phyloP scores from a whole-genome alignment of 108 stramenopile genomes.

The Cyclotella sp. region DNA sequence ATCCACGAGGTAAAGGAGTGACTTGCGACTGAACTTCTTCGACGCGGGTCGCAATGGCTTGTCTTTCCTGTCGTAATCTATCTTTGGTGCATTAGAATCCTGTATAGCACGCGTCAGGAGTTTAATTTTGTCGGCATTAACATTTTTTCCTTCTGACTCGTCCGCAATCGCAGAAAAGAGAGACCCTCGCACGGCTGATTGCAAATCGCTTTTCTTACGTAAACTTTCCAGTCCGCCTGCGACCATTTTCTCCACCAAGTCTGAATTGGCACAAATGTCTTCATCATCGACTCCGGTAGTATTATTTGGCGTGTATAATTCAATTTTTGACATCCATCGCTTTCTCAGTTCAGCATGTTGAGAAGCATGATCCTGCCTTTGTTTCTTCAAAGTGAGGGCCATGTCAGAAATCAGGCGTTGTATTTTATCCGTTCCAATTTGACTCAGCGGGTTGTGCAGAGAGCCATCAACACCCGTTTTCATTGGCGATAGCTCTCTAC shows the following conservation, averaged over 20 bases:
- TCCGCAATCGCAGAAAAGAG: conserved; percentile 14
- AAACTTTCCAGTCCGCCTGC: conserved; percentile 34
- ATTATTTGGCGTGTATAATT: not conserved
- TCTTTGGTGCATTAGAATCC: conserved; percentile 5
- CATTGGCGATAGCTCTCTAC: not conserved
- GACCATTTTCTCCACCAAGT: conserved; percentile 38
- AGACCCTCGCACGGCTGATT: conserved; percentile 11
- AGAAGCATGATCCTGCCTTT: conserved; percentile 3
- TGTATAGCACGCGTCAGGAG: conserved; percentile 7
- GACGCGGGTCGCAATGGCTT: not conserved
- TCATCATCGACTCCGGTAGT: not conserved
- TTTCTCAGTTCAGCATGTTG: conserved; percentile 6
- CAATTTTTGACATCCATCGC: conserved; percentile 19
- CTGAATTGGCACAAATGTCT: conserved; percentile 29
- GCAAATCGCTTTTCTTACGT: conserved; percentile 32
- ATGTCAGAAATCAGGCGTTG: not conserved
- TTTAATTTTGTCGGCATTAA: conserved; percentile 8
- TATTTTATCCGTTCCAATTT: conserved; percentile 15
- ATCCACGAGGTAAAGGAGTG: conserved; percentile 29
- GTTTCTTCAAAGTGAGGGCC: not conserved
- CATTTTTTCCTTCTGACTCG: not conserved
- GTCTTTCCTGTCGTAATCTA: conserved; percentile 19
- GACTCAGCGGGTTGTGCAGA: conserved; percentile 14
- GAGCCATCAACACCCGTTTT: conserved; percentile 9
- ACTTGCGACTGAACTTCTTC: conserved; percentile 17